These are phyloP conservation scores for Trichoderma orchidacearum DNA, from an alignment of 495 filamentous ascomycete genomes.

Conservation along the genomic window DNA sequence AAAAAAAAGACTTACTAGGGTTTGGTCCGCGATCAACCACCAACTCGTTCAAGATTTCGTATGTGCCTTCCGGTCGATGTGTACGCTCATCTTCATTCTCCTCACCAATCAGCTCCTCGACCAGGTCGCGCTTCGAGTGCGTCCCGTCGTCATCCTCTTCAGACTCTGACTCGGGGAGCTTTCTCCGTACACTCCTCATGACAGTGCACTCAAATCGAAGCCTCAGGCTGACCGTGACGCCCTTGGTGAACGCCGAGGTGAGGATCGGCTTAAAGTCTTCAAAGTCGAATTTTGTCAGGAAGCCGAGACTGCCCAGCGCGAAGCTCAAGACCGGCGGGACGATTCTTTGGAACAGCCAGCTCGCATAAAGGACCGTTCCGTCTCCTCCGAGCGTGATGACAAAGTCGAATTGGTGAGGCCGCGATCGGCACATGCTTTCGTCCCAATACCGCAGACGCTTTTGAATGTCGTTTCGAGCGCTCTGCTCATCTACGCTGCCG, in stretches of 20 bases:
- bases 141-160: constrained; percentile 13
- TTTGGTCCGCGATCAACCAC: constrained; percentile 89
- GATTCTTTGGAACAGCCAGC: constrained; percentile 94
- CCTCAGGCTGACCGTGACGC: constrained; percentile 77
- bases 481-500: constrained; percentile 9
- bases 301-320: constrained; percentile 80
- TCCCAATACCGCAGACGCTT: constrained; percentile 71
- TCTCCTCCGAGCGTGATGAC: constrained; percentile 92
- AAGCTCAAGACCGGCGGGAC: constrained; percentile 91
- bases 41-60: constrained; percentile 84
- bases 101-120: constrained; percentile 79
- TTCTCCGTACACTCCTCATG: constrained; percentile 62
- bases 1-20: constrained; percentile 44
- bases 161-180: constrained; percentile 7
- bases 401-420: constrained; percentile 86
- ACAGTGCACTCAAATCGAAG: constrained; percentile 89
- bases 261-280: constrained; percentile 56
- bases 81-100: constrained; percentile 68
- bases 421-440: constrained; percentile 55
- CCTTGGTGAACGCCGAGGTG: constrained; percentile 59
- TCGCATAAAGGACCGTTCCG: constrained; percentile 88
- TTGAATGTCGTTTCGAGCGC: constrained; percentile 37
- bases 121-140: constrained; percentile 45
- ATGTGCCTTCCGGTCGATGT: constrained; percentile 65
- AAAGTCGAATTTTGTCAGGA: constrained; percentile 94